Percentiles rank a stretch among this genome's conserved stretches.
These are phyloP conservation scores for Fraxinus greggii DNA, from an alignment of 305 asterid species.

Conservation along the genomic window DNA sequence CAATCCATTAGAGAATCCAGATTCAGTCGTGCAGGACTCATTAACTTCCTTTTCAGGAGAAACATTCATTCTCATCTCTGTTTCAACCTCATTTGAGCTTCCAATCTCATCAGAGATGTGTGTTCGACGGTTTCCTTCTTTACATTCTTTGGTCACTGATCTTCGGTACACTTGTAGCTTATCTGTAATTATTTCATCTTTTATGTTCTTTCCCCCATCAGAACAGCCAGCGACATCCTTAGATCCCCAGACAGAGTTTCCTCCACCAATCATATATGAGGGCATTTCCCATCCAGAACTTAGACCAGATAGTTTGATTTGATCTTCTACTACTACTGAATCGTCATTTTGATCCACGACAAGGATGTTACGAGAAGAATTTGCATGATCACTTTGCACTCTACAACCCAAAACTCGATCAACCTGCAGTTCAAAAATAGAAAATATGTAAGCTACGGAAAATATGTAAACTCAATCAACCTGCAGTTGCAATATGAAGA, in stretches of 20 bases:
- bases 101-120: slow-evolving; percentile 42
- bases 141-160: slow-evolving; percentile 50
- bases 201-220: slow-evolving; percentile 37
- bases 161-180: slow-evolving; percentile 57
- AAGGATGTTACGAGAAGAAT: slow-evolving; percentile 13
- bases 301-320: slow-evolving; percentile 29
- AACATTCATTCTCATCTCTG: slow-evolving; percentile 26
- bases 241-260: slow-evolving; percentile 36
- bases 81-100: slow-evolving; percentile 39
- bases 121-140: slow-evolving; percentile 24
- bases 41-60: slow-evolving; percentile 38
- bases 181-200: slow-evolving; percentile 37
- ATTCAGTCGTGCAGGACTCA: slow-evolving; percentile 37
- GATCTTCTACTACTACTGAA: slow-evolving; percentile 42
- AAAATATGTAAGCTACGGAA: neutral
- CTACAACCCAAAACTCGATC: slow-evolving; percentile 51
- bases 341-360: slow-evolving; percentile 34
- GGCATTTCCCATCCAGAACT: slow-evolving; percentile 38
- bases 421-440: slow-evolving; percentile 31
- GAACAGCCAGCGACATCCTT: slow-evolving; percentile 44
- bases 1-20: slow-evolving; percentile 32
- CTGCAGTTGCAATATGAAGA: neutral
- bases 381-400: slow-evolving; percentile 25
- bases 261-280: slow-evolving; percentile 33
- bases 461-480: neutral